phyloP scores from a whole-genome alignment of 2,329 filamentous ascomycete genomes.

The Tolypocladium album region DNA sequence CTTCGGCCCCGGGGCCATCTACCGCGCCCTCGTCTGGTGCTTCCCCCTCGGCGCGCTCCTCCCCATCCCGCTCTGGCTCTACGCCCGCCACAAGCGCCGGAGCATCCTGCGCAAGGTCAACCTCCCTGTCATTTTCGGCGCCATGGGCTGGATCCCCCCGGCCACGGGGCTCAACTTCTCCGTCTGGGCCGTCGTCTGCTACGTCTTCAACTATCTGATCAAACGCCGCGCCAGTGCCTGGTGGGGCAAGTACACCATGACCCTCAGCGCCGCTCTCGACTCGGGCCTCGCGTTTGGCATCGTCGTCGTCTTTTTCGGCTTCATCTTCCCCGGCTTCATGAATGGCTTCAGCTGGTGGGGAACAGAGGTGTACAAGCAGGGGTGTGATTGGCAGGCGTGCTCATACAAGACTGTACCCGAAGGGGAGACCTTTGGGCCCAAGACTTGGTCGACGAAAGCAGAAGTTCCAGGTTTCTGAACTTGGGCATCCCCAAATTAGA shows the following conservation, averaged over 20 bases:
- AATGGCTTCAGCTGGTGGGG: slow-evolving; percentile 77
- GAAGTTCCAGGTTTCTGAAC: neutral
- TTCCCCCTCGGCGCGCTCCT: slow-evolving; percentile 68
- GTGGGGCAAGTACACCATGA: slow-evolving; percentile 93
- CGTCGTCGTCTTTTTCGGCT: slow-evolving; percentile 74
- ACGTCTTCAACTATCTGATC: slow-evolving; percentile 70
- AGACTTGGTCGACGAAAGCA: slow-evolving; percentile 34
- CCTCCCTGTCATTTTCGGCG: slow-evolving; percentile 73
- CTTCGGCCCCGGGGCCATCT: slow-evolving; percentile 66
- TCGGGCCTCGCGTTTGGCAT: slow-evolving; percentile 75
- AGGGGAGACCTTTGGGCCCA: slow-evolving; percentile 57
- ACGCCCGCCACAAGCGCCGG: slow-evolving; percentile 46
- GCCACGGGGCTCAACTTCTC: slow-evolving; percentile 81
- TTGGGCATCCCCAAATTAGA: neutral
- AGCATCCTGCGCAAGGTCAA: slow-evolving; percentile 68
- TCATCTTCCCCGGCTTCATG: slow-evolving; percentile 72
- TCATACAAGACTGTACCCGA: slow-evolving; percentile 53
- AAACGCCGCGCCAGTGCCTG: slow-evolving; percentile 59
- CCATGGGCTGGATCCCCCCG: slow-evolving; percentile 76
- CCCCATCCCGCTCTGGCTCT: slow-evolving; percentile 64
- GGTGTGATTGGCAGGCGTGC: slow-evolving; percentile 79
- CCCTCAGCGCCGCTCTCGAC: slow-evolving; percentile 71
- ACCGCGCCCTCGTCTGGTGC: slow-evolving; percentile 68
- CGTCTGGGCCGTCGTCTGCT: slow-evolving; percentile 79
- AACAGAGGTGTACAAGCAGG: slow-evolving; percentile 73